Evolutionary conservation across 768 basidiomycete species (phyloP).

Genomic region (Trametes elegans): DNA sequence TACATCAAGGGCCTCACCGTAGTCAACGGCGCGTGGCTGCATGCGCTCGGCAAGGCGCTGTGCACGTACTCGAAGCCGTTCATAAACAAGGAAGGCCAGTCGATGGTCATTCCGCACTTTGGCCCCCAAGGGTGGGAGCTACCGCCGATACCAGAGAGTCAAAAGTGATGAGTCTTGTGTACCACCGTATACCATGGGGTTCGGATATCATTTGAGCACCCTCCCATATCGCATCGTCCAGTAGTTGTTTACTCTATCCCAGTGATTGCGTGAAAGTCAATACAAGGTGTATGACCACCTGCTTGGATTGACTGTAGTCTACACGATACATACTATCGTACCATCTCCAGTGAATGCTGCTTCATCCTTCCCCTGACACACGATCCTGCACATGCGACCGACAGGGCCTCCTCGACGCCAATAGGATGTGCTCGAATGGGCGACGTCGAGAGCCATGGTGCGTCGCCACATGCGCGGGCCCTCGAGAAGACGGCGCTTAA

Average conservation of each 20-base stretch:
- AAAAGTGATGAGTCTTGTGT: neutral
- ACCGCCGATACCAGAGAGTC: constrained; percentile 52
- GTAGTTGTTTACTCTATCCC: too few relatives aligned
- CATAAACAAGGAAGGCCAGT: constrained; percentile 61
- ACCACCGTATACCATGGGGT: neutral
- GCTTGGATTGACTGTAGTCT: constrained; percentile 12
- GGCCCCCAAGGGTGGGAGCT: constrained; percentile 87
- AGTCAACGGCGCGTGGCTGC: constrained; percentile 86
- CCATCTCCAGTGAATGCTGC: constrained; percentile 1
- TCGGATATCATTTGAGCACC: neutral
- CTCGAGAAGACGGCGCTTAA: constrained; percentile 31
- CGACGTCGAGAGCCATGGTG: too few relatives aligned
- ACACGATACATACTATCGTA: constrained; percentile 15
- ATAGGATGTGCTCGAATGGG: too few relatives aligned
- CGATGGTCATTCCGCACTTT: constrained; percentile 81
- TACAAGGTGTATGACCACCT: neutral
- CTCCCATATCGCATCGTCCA: too few relatives aligned
- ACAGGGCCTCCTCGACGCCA: neutral
- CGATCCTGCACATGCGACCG: neutral
- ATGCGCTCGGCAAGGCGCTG: constrained; percentile 72
- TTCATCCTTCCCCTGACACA: neutral
- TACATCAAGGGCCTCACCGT: constrained; percentile 85
- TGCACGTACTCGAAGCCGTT: constrained; percentile 89
- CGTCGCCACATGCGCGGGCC: neutral
- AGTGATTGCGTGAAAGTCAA: neutral